These are phyloP conservation scores for Termitomyces sp. DNA, from an alignment of 1,284 basidiomycete genomes.

Conservation along the genomic window DNA sequence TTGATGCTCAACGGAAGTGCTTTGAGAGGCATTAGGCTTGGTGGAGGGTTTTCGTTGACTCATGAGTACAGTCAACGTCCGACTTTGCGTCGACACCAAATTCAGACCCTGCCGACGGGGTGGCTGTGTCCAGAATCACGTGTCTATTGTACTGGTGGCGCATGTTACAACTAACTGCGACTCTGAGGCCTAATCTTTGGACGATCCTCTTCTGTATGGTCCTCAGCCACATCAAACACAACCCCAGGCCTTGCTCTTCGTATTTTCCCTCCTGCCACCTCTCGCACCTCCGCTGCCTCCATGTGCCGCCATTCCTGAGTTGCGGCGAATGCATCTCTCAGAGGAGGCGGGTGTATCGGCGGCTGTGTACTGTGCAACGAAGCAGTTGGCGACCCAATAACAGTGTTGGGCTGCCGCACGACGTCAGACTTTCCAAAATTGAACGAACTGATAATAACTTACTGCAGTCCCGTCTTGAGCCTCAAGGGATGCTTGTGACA, in stretches of 20 bases:
- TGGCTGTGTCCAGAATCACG: slow-evolving; percentile 15
- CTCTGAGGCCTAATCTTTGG: slow-evolving; percentile 9
- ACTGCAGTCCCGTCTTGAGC: slow-evolving; percentile 74
- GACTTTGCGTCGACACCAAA: not conserved
- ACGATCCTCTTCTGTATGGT: slow-evolving; percentile 35
- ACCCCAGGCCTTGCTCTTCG: slow-evolving; percentile 63
- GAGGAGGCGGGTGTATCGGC: slow-evolving; percentile 51
- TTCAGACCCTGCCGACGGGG: not conserved
- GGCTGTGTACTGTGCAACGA: slow-evolving; percentile 56
- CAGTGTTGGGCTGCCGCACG: slow-evolving; percentile 52
- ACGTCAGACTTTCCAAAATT: slow-evolving; percentile 13
- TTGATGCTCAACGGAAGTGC: slow-evolving; percentile 29
- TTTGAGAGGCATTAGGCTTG: slow-evolving; percentile 19
- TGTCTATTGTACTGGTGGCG: slow-evolving; percentile 5
- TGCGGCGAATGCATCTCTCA: slow-evolving; percentile 58
- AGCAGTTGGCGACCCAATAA: slow-evolving; percentile 67
- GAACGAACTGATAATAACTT: slow-evolving; percentile 24
- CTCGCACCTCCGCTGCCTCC: slow-evolving; percentile 29
- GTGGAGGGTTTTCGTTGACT: slow-evolving; percentile 34
- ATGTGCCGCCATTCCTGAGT: slow-evolving; percentile 58
- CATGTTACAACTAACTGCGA: slow-evolving; percentile 5
- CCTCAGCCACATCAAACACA: slow-evolving; percentile 61
- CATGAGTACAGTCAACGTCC: slow-evolving; percentile 24
- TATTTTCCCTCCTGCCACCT: slow-evolving; percentile 32
- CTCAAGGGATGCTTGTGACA: slow-evolving; percentile 71